A percentile compares a stretch with the other conserved stretches of the same genome.
phyloP scores from a whole-genome alignment of 2,329 filamentous ascomycete genomes.

The Sphaerulina vaccinii region DNA sequence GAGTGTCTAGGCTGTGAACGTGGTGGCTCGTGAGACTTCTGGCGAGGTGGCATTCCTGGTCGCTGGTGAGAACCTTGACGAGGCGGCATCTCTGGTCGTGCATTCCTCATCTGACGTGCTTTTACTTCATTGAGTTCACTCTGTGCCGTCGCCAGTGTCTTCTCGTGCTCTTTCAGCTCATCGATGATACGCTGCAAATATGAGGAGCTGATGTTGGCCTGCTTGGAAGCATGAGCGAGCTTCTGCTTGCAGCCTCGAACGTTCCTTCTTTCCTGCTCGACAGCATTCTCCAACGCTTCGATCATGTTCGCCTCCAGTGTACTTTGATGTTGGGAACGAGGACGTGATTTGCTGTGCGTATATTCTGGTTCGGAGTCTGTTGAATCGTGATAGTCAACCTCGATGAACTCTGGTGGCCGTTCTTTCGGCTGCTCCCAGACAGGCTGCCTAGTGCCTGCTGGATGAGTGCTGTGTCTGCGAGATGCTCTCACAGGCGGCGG shows the following conservation, averaged over 20 bases:
- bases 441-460: constrained; percentile 15
- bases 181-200: constrained; percentile 29
- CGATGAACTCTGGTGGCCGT: constrained; percentile 18
- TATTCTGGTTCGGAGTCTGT: constrained; percentile 14
- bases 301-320: constrained; percentile 19
- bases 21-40: constrained; percentile 13
- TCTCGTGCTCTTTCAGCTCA: constrained; percentile 29
- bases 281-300: constrained; percentile 26
- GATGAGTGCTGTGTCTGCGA: constrained; percentile 17
- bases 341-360: constrained; percentile 5
- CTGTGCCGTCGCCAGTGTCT: constrained; percentile 19
- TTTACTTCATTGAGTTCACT: constrained; percentile 18
- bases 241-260: constrained; percentile 28
- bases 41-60: constrained; percentile 6
- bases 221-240: constrained; percentile 30
- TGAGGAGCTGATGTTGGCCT: constrained; percentile 22
- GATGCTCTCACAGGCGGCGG: constrained; percentile 7
- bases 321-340: constrained; percentile 10
- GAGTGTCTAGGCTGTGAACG: constrained; percentile 10
- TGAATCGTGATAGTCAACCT: constrained; percentile 24
- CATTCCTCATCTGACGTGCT: constrained; percentile 13
- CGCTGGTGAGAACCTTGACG: constrained; percentile 14
- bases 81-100: constrained; percentile 7
- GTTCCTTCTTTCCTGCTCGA: constrained; percentile 24
- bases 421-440: constrained; percentile 4